phyloP scores from a whole-genome alignment of 495 filamentous ascomycete species.

The Penicillium daleae region DNA sequence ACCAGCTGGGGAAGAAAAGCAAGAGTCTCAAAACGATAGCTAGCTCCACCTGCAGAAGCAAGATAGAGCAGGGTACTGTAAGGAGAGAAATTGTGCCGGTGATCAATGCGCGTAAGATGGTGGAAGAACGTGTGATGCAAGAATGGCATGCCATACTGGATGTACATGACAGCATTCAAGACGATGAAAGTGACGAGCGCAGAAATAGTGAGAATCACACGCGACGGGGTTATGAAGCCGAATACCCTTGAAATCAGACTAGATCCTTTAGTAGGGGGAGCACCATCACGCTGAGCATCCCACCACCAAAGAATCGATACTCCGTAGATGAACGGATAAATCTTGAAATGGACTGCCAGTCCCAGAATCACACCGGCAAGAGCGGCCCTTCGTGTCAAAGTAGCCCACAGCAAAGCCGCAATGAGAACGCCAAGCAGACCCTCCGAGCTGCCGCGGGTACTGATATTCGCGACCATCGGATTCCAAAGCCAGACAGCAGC shows the following conservation, averaged over 20 bases:
- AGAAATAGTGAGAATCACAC: conserved; percentile 63
- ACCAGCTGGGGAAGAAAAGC: conserved; percentile 89
- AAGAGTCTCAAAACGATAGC: conserved; percentile 68
- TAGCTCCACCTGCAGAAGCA: conserved; percentile 59
- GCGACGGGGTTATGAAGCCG: conserved; percentile 62
- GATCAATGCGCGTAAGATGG: conserved; percentile 90
- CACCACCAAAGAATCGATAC: conserved; percentile 87
- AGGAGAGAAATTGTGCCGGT: conserved; percentile 96
- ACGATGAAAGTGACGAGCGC: conserved; percentile 71
- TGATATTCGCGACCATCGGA: conserved; percentile 97
- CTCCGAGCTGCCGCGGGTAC: conserved; percentile 90
- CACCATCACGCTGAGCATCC: conserved; percentile 54
- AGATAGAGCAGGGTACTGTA: conserved; percentile 94
- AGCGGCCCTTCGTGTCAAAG: conserved; percentile 57
- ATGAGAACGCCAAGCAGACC: conserved; percentile 86
- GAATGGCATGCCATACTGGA: conserved; percentile 72
- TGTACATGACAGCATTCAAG: conserved; percentile 79
- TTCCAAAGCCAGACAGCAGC: conserved; percentile 91
- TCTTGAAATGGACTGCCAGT: conserved; percentile 92
- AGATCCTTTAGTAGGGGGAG: conserved; percentile 3
- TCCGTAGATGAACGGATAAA: conserved; percentile 96
- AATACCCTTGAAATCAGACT: conserved; percentile 29
- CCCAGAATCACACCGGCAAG: conserved; percentile 81
- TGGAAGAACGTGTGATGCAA: conserved; percentile 88
- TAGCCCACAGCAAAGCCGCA: conserved; percentile 79